Evolutionary conservation across 1,284 basidiomycete species (phyloP).

Genomic region (Blastosporella zonata): DNA sequence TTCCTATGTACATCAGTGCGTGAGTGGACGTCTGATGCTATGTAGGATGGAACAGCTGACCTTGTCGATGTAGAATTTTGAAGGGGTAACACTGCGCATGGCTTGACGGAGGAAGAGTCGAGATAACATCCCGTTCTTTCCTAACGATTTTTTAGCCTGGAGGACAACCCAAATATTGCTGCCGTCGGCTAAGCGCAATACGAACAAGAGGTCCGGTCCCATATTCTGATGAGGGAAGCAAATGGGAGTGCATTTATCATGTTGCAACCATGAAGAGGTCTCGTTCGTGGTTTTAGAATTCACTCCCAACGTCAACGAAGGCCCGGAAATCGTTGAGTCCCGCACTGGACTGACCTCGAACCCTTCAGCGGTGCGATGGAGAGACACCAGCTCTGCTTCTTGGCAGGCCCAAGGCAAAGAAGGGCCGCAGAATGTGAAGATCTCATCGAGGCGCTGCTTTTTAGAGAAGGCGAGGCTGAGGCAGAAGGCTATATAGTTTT

Average conservation of each 20-base stretch:
- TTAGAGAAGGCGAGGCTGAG: slow-evolving; percentile 33
- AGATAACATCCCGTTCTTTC: slow-evolving; percentile 29
- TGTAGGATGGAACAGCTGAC: slow-evolving; percentile 18
- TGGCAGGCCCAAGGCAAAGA: slow-evolving; percentile 34
- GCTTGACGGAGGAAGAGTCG: slow-evolving; percentile 31
- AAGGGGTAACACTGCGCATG: slow-evolving; percentile 36
- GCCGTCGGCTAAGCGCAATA: slow-evolving; percentile 30
- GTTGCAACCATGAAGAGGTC: slow-evolving; percentile 31
- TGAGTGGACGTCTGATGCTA: neutral
- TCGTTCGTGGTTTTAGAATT: slow-evolving; percentile 32
- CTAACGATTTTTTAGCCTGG: slow-evolving; percentile 36
- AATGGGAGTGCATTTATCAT: slow-evolving; percentile 26
- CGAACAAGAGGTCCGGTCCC: slow-evolving; percentile 39
- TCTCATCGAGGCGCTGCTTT: slow-evolving; percentile 27
- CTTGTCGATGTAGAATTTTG: slow-evolving; percentile 35
- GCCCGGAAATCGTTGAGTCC: slow-evolving; percentile 26
- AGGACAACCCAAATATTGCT: slow-evolving; percentile 37
- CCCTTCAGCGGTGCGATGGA: slow-evolving; percentile 24
- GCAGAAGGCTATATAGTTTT: slow-evolving; percentile 39
- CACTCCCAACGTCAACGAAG: slow-evolving; percentile 33
- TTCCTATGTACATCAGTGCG: slow-evolving; percentile 20
- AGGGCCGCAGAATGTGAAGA: slow-evolving; percentile 31
- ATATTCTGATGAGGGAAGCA: slow-evolving; percentile 37
- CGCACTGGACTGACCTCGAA: slow-evolving; percentile 28
- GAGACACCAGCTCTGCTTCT: slow-evolving; percentile 33